Base-by-base conservation (phyloP, 2,329 filamentous ascomycete species). In the Aspergillus jensenii region DNA sequence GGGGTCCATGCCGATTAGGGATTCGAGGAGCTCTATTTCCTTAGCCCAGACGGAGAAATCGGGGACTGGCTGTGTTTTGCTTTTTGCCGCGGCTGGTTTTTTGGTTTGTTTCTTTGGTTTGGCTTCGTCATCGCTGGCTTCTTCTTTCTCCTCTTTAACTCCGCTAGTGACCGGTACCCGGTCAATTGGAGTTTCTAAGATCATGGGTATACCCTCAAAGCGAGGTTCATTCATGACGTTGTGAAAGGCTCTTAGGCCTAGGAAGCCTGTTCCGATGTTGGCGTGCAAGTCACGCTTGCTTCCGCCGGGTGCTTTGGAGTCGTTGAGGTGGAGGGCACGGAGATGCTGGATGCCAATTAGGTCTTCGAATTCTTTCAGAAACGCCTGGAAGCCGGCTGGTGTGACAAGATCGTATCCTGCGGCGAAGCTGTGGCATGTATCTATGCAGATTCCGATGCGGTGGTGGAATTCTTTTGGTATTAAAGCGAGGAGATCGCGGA, bases 371-470 rank as follows among this genome's bases (percentile, higher is more conserved):
- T 88, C 81, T 35, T 83, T 74, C 74, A 98, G 84, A 0, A 91
- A 95, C 50, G 82, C 76, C 35, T 84, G 79, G 73, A 96, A 96
- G 0, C 88, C 82, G 51, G 86, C 82, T 0, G 90, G 88, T 0
- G 88, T 86, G 53, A 91, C 86, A 33, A 99, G 76, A 73, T 99
- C 95, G 72, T 98, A 95, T 6, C 95, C 95, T 0, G 91, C 93
- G 0, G 93, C 93, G 74, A 98, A 98, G 58, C 92, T 87, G 75
- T 99, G 95, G 76, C 95, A 99, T 0, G 95, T 99, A 73, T 99
- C 95, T 56, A 99, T 86, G 74, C 95, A 99, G 17, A 99, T 92
- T 46, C 93, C 95, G 2, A 99, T 88, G 33, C 95, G 87, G 44
- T 80, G 74, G 77, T 96, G 96, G 73, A 96, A 86, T 21, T 92